Evolutionary conservation across 2,329 filamentous ascomycete genomes (phyloP).

Genomic region (Diaporthe sp.): DNA sequence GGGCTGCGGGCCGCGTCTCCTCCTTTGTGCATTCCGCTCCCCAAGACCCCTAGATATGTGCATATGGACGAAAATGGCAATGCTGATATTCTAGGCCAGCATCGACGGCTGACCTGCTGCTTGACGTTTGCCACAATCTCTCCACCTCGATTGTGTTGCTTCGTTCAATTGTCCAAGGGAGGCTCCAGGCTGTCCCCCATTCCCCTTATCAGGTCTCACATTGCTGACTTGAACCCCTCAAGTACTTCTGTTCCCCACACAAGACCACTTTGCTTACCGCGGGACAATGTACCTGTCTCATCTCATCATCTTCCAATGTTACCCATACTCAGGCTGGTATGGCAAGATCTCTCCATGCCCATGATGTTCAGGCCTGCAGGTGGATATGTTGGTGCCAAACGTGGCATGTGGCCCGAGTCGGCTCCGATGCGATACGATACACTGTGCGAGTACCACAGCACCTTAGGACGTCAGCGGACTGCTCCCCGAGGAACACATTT

Average conservation of each 20-base stretch:
- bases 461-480: background rate
- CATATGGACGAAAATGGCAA: background rate
- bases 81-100: background rate
- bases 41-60: background rate
- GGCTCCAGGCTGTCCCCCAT: background rate
- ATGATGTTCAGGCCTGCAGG: too few species aligned
- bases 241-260: background rate
- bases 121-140: constrained; percentile 9
- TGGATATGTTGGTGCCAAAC: too few species aligned
- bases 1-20: constrained; percentile 2
- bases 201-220: background rate
- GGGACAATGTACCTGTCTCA: background rate
- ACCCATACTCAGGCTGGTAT: background rate
- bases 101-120: background rate
- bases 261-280: background rate
- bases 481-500: background rate
- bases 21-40: background rate
- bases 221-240: constrained; percentile 5
- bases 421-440: background rate
- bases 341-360: background rate
- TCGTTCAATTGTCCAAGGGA: background rate
- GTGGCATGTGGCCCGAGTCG: background rate
- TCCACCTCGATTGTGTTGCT: background rate
- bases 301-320: background rate
- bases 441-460: background rate